Evolutionary conservation across 2,329 filamentous ascomycete species (phyloP).

Genomic region (Trichoderma arundinaceum): DNA sequence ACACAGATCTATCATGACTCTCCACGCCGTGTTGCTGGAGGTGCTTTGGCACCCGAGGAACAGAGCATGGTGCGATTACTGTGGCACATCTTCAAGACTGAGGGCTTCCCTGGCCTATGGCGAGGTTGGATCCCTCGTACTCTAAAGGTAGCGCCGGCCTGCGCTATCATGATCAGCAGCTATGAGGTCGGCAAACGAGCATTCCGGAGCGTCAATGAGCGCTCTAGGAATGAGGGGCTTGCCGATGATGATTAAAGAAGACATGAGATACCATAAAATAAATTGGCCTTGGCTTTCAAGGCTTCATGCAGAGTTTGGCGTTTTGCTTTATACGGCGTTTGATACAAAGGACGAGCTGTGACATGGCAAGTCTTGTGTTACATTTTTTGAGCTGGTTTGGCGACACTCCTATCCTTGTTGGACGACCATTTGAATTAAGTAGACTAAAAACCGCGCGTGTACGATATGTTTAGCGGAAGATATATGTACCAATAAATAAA

Average conservation of each 20-base stretch:
- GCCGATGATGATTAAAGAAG: background rate
- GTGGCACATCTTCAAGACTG: conserved; percentile 87
- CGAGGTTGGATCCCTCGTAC: conserved; percentile 90
- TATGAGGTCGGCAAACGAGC: conserved; percentile 95
- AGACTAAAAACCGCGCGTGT: conserved; percentile 17
- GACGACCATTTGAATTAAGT: conserved; percentile 8
- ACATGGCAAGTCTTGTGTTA: background rate
- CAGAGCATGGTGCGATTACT: conserved; percentile 80
- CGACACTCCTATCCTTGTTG: conserved; percentile 24
- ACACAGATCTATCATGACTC: conserved; percentile 79
- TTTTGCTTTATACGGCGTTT: conserved; percentile 31
- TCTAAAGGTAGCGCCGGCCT: conserved; percentile 92
- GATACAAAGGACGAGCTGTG: conserved; percentile 5
- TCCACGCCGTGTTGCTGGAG: conserved; percentile 41
- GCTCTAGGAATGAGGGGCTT: conserved; percentile 30
- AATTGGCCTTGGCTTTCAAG: conserved; percentile 1
- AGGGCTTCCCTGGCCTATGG: conserved; percentile 83
- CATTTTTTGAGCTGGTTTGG: conserved; percentile 23
- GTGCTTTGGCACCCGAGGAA: conserved; percentile 68
- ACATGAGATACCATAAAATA: background rate
- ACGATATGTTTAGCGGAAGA: conserved; percentile 39
- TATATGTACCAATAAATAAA: conserved; percentile 7
- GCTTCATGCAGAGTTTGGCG: background rate
- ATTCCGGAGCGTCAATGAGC: conserved; percentile 75
- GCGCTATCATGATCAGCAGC: conserved; percentile 98